These are phyloP conservation scores for Ulota crispa DNA, from an alignment of 225 moss, liverwort and hornwort genomes.

Conservation along the genomic window DNA sequence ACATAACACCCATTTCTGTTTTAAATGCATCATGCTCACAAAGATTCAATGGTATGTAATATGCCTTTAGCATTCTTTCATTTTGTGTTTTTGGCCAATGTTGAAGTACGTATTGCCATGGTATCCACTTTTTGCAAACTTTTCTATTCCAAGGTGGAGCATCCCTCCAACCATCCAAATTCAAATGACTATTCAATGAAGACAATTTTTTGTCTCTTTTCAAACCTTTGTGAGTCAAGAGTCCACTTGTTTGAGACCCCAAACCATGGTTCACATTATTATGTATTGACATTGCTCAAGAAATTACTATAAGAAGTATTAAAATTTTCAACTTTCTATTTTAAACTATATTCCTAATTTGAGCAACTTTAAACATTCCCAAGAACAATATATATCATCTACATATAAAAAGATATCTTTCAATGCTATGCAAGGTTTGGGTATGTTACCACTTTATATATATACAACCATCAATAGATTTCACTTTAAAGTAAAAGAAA, in stretches of 20 bases:
- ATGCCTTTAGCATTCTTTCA: not conserved
- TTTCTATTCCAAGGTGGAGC: not conserved
- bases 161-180: not conserved
- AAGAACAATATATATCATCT: too few relatives aligned
- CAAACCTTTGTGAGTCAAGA: accelerated
- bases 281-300: not conserved
- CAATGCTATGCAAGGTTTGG: not conserved
- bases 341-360: accelerated
- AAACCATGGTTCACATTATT: not conserved
- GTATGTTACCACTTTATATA: not conserved
- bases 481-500: not conserved
- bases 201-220: accelerated
- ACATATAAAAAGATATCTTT: not conserved
- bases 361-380: not conserved
- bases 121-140: constrained; percentile 14
- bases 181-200: not conserved
- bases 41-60: not conserved
- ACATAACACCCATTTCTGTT: accelerated
- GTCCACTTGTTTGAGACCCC: not conserved
- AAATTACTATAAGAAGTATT: too few relatives aligned
- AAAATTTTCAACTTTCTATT: accelerated
- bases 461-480: accelerated
- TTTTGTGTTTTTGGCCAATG: not conserved
- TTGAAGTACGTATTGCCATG: not conserved
- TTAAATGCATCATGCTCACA: not conserved